Evolutionary conservation across 2,329 filamentous ascomycete genomes (phyloP).

Genomic region (Graphium sp.): DNA sequence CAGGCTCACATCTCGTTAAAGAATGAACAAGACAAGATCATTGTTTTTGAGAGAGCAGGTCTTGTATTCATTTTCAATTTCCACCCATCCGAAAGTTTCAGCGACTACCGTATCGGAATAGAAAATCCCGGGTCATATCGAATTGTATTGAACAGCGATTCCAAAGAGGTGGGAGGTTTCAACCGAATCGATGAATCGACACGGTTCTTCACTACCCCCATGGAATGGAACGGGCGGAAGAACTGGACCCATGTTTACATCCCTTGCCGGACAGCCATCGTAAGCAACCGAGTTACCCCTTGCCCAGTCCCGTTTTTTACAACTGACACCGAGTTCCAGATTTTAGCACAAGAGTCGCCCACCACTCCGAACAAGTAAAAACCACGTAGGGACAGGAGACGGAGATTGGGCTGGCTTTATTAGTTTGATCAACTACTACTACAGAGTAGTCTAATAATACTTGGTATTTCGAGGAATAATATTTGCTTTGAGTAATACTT

Average conservation of each 20-base stretch:
- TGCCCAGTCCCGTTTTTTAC: not conserved
- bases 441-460: no score
- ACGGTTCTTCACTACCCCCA: conserved; percentile 79
- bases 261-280: conserved; percentile 67
- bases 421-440: no score
- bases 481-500: no score
- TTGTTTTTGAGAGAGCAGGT: conserved; percentile 87
- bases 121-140: conserved; percentile 74
- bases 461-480: no score
- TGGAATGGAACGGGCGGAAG: conserved; percentile 76
- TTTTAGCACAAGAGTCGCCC: conserved; percentile 28
- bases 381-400: no score
- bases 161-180: conserved; percentile 61
- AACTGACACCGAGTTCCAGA: conserved; percentile 17
- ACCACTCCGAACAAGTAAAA: no score
- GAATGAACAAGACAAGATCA: conserved; percentile 82
- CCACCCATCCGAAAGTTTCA: conserved; percentile 68
- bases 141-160: conserved; percentile 71
- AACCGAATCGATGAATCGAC: conserved; percentile 63
- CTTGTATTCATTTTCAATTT: conserved; percentile 95
- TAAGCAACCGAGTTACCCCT: conserved; percentile 23
- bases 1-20: conserved; percentile 92
- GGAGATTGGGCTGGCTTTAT: no score
- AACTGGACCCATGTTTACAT: conserved; percentile 92
- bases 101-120: conserved; percentile 83